These are phyloP conservation scores for Carpinus fangiana DNA, from an alignment of 306 rosid species.

Conservation along the genomic window DNA sequence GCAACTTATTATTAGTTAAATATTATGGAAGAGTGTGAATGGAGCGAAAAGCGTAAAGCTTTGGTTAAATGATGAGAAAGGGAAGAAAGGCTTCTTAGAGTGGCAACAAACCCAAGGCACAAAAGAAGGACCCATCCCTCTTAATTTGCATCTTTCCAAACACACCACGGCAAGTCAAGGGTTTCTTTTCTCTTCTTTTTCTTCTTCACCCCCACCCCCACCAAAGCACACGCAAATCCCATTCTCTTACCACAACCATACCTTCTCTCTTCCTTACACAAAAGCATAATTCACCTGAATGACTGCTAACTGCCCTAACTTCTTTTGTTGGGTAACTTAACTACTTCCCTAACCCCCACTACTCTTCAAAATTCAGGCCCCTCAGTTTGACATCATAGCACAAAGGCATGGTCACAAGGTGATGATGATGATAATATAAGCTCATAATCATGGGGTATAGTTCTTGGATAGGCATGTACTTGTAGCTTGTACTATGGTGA, in stretches of 20 bases:
- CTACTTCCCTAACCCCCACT: not conserved
- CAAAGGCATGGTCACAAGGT: not conserved
- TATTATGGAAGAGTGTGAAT: not conserved
- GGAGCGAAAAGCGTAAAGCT: not conserved
- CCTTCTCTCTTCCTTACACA: constrained; percentile 23
- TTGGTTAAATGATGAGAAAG: constrained; percentile 10
- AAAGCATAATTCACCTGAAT: constrained; percentile 27
- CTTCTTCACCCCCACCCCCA: constrained; percentile 9
- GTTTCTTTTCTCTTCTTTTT: not conserved
- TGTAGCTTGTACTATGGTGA: not conserved
- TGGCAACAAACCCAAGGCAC: constrained; percentile 27
- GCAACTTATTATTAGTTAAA: not conserved
- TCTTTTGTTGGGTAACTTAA: not conserved
- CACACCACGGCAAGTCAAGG: constrained; percentile 37
- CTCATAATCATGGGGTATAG: not conserved
- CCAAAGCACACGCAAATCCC: constrained; percentile 36
- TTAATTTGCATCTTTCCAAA: not conserved
- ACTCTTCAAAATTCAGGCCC: constrained; percentile 2
- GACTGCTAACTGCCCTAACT: constrained; percentile 35
- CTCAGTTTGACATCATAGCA: constrained; percentile 2
- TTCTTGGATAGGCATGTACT: not conserved
- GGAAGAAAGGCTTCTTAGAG: not conserved
- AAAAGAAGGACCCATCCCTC: constrained; percentile 11
- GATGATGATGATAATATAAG: not conserved
- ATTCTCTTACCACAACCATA: constrained; percentile 26